Evolutionary conservation across 495 filamentous ascomycete genomes (phyloP).

Genomic region (Tetracladium marchalianum): DNA sequence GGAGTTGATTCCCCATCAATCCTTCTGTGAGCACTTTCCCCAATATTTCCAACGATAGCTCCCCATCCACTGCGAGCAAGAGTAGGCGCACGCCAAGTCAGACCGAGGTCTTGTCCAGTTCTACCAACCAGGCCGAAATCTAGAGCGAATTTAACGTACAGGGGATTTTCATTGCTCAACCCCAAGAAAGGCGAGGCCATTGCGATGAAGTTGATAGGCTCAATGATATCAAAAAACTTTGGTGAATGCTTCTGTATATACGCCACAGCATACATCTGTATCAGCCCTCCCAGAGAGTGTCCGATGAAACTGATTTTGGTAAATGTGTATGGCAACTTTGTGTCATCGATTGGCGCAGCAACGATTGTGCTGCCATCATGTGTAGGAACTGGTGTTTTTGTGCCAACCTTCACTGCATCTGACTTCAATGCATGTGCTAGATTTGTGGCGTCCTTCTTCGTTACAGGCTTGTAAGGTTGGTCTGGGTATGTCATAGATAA

Average conservation of each 20-base stretch:
- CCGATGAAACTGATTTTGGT: slow-evolving; percentile 94
- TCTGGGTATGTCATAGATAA: slow-evolving; percentile 86
- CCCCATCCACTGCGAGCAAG: slow-evolving; percentile 79
- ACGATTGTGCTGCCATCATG: slow-evolving; percentile 48
- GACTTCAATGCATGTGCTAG: slow-evolving; percentile 25
- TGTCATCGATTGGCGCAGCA: slow-evolving; percentile 20
- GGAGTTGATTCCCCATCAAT: slow-evolving; percentile 58
- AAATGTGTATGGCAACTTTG: slow-evolving; percentile 66
- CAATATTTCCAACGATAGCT: slow-evolving; percentile 70
- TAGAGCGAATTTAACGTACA: slow-evolving; percentile 94
- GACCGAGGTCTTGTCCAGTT: slow-evolving; percentile 87
- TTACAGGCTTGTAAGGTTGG: slow-evolving; percentile 68
- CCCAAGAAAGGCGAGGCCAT: slow-evolving; percentile 85
- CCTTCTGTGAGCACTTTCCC: slow-evolving; percentile 50
- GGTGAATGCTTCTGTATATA: slow-evolving; percentile 97
- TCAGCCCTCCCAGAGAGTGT: slow-evolving; percentile 83
- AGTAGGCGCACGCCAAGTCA: slow-evolving; percentile 87
- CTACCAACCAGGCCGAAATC: slow-evolving; percentile 93
- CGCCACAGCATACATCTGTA: slow-evolving; percentile 92
- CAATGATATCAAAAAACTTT: slow-evolving; percentile 76
- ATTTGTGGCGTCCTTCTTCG: slow-evolving; percentile 33
- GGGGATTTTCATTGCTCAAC: slow-evolving; percentile 91
- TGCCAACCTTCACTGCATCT: slow-evolving; percentile 18
- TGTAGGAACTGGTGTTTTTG: slow-evolving; percentile 25
- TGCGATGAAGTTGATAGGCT: slow-evolving; percentile 88